Percentiles rank a stretch among this genome's conserved stretches.
phyloP scores from a whole-genome alignment of 176 grass and related monocot genomes.

The Guadua angustifolia region DNA sequence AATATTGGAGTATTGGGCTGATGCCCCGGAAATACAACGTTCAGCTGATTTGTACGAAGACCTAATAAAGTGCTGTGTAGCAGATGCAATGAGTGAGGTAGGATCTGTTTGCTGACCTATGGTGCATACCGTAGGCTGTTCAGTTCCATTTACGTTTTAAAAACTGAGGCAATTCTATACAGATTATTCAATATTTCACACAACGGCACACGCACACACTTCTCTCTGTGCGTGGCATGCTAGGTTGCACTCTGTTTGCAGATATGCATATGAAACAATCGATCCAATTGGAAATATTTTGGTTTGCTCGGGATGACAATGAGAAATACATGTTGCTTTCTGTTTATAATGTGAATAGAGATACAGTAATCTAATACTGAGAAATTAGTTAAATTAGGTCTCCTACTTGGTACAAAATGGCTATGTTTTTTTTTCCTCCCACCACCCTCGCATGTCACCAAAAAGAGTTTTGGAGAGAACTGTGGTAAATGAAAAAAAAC shows the following conservation, averaged over 20 bases:
- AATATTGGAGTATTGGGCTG: constrained; percentile 95
- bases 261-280: constrained; percentile 17
- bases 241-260: neutral
- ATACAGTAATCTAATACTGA: constrained; percentile 10
- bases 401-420: neutral
- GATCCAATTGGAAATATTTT: constrained; percentile 11
- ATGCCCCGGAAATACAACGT: constrained; percentile 94
- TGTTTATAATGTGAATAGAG: constrained; percentile 22
- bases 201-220: neutral
- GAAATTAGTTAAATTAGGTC: neutral
- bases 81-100: constrained; percentile 99
- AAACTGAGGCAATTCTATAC: neutral
- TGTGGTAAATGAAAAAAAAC: constrained; percentile 1
- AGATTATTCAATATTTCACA: constrained; percentile 25
- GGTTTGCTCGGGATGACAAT: constrained; percentile 12
- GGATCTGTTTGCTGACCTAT: constrained; percentile 28
- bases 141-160: constrained; percentile 24
- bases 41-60: constrained; percentile 93
- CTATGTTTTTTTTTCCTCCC: neutral
- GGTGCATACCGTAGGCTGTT: neutral
- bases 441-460: neutral
- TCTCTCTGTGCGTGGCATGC: neutral
- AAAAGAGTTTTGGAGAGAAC: neutral
- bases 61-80: constrained; percentile 93
- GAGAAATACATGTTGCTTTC: constrained; percentile 18